phyloP scores from a whole-genome alignment of 2,329 filamentous ascomycete genomes.

The Microsporum ferrugineum region DNA sequence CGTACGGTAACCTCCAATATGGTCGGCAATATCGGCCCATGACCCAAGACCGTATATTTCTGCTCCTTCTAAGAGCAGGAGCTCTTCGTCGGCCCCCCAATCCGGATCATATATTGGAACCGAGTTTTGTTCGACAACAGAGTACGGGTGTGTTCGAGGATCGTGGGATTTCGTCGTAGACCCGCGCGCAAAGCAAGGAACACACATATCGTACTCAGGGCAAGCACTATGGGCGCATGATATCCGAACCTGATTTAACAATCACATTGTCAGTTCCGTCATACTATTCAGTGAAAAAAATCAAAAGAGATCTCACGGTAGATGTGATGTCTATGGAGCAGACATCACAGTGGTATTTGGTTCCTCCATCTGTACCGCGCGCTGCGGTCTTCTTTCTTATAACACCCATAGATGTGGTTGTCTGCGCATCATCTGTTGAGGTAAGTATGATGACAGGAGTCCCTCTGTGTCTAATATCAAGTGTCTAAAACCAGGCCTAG shows the following conservation, averaged over 20 bases:
- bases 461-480: neutral
- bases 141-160: constrained; percentile 73
- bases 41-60: constrained; percentile 94
- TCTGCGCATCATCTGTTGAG: constrained; percentile 9
- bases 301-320: constrained; percentile 55
- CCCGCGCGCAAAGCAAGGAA: constrained; percentile 82
- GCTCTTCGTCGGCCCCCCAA: constrained; percentile 94
- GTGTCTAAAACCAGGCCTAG: neutral
- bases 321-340: constrained; percentile 95
- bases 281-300: neutral
- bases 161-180: constrained; percentile 73
- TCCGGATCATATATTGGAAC: constrained; percentile 91
- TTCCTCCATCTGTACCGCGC: constrained; percentile 72
- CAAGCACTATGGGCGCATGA: constrained; percentile 74
- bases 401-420: constrained; percentile 57
- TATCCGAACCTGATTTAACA: constrained; percentile 66
- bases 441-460: neutral
- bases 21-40: constrained; percentile 95
- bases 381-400: constrained; percentile 91
- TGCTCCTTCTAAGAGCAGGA: constrained; percentile 83
- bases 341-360: constrained; percentile 95
- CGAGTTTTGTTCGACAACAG: constrained; percentile 95
- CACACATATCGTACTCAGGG: constrained; percentile 92
- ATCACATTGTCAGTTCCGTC: neutral
- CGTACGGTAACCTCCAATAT: constrained; percentile 86